Conservation (phyloP, 2,329 filamentous ascomycete genomes). For the Phoma sp. region DNA sequence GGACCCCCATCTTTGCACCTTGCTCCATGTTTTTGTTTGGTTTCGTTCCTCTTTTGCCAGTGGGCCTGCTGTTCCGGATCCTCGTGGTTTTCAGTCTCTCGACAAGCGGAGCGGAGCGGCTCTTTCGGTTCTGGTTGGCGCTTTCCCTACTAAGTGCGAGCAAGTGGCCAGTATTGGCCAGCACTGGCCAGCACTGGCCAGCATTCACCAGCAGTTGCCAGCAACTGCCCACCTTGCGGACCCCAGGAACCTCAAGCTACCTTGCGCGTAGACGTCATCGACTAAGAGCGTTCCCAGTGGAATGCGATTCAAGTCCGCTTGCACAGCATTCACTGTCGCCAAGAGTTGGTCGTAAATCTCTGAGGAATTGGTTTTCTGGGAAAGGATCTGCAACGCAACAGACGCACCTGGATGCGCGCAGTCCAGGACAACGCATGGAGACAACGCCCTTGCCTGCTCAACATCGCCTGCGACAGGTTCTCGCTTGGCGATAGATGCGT, state of each 20-base stretch:
- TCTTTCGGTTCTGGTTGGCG: slow-evolving; percentile 1
- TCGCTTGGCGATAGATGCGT: neutral
- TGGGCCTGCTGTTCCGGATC: neutral
- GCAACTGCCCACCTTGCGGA: neutral
- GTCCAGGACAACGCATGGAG: slow-evolving; percentile 9
- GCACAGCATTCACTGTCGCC: slow-evolving; percentile 24
- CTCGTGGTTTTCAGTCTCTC: neutral
- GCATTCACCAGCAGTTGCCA: neutral
- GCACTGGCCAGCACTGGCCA: too few relatives aligned
- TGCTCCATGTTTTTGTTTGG: neutral
- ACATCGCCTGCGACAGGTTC: neutral
- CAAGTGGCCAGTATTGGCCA: neutral
- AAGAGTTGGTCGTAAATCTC: slow-evolving; percentile 27
- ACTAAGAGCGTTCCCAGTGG: neutral
- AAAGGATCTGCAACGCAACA: slow-evolving; percentile 27
- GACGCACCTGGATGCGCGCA: slow-evolving; percentile 11
- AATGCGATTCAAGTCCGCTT: slow-evolving; percentile 8
- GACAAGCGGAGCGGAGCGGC: neutral
- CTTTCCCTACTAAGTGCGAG: slow-evolving; percentile 1
- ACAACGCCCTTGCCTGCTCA: slow-evolving; percentile 3
- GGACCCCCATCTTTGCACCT: neutral
- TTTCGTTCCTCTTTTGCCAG: neutral
- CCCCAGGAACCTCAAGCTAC: neutral
- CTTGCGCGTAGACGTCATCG: neutral
- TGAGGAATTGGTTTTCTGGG: slow-evolving; percentile 23